Conservation (phyloP, 495 filamentous ascomycete genomes). For the Aspergillus ostianus region DNA sequence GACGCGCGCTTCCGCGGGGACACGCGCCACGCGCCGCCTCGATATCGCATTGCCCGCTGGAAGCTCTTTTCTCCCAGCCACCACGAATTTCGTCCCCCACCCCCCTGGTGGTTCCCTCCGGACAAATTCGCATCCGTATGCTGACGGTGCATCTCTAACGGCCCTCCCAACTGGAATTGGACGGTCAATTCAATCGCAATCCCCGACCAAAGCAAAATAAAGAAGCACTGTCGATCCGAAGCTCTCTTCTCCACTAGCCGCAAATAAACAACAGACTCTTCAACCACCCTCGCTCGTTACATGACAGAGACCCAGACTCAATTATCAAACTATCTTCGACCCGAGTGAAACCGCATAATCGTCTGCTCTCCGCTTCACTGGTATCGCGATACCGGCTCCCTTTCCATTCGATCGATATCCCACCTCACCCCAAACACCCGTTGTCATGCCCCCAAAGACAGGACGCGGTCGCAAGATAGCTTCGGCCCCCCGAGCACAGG, state of each 20-base stretch:
- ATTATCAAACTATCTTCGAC: not conserved
- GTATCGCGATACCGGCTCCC: not conserved
- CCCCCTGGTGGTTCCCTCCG: not conserved
- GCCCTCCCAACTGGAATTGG: not conserved
- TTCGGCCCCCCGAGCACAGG: conserved; percentile 4
- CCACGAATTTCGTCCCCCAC: conserved; percentile 3
- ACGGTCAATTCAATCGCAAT: not conserved
- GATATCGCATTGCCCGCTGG: not conserved
- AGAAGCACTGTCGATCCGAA: not conserved
- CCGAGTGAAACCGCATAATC: not conserved
- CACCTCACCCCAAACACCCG: not conserved
- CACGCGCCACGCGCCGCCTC: conserved; percentile 15
- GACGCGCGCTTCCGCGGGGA: conserved; percentile 13
- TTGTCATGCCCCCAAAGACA: conserved; percentile 30
- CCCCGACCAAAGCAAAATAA: not conserved
- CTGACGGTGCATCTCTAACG: not conserved
- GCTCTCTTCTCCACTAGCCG: not conserved
- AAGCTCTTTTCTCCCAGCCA: conserved; percentile 7
- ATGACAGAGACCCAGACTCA: not conserved
- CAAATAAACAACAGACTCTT: not conserved
- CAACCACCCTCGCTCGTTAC: not conserved
- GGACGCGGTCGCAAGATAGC: conserved; percentile 21
- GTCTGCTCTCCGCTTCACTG: not conserved
- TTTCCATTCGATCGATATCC: not conserved
- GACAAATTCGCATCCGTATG: not conserved